Conservation (phyloP, 148 eudicot species). For the Vaccinium myrtillus region DNA sequence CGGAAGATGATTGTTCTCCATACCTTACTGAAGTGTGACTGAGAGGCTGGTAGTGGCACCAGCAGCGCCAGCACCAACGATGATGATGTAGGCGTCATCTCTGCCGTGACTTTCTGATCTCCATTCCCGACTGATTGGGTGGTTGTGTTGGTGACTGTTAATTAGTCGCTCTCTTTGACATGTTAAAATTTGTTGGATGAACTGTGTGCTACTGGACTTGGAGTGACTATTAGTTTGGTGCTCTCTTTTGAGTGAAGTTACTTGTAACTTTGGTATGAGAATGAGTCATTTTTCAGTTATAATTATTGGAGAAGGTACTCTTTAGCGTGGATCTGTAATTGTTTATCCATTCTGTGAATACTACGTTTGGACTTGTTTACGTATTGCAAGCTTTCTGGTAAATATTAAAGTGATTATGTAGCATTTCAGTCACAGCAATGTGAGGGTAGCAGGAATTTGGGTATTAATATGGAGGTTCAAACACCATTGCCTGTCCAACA, state of each 20-base stretch:
- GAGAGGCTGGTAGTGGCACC: too few species aligned
- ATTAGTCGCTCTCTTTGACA: too few species aligned
- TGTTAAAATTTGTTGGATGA: background rate
- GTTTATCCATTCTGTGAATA: background rate
- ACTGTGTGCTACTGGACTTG: slow-evolving; percentile 14
- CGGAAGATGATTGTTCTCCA: too few species aligned
- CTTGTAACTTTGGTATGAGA: slow-evolving; percentile 2
- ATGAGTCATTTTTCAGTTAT: background rate
- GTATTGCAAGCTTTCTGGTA: background rate
- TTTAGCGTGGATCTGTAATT: slow-evolving; percentile 21
- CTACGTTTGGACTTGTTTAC: background rate
- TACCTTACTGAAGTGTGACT: too few species aligned
- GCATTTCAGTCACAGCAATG: background rate
- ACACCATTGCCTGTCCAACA: background rate
- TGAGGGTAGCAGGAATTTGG: background rate
- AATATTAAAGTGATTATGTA: background rate
- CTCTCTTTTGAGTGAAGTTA: slow-evolving; percentile 5
- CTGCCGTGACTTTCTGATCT: too few species aligned
- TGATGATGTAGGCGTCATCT: too few species aligned
- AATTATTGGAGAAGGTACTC: background rate
- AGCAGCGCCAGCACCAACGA: too few species aligned
- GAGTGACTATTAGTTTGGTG: slow-evolving; percentile 10
- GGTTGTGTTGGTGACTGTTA: too few species aligned
- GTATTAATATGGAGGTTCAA: background rate
- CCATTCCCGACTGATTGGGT: too few species aligned